These are phyloP conservation scores for Penicillium coffeae DNA, from an alignment of 495 filamentous ascomycete species.

Conservation along the genomic window DNA sequence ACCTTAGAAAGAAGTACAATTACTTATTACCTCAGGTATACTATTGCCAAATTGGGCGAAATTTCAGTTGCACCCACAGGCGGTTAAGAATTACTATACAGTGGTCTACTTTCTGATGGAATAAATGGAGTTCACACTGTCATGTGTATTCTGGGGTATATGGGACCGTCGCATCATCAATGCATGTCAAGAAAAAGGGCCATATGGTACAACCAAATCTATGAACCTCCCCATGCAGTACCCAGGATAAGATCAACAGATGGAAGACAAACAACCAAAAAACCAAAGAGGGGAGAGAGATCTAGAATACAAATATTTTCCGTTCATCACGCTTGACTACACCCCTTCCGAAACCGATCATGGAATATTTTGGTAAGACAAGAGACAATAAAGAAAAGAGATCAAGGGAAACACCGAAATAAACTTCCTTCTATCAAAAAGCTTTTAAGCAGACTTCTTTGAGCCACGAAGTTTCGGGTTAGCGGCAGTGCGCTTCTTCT, in stretches of 20 bases:
- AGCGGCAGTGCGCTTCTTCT: slow-evolving; percentile 61
- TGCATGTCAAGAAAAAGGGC: slow-evolving; percentile 27
- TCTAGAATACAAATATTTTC: slow-evolving; percentile 33
- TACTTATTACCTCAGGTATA: too few relatives aligned
- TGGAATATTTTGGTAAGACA: slow-evolving; percentile 35
- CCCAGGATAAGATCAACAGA: slow-evolving; percentile 22
- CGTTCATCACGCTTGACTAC: slow-evolving; percentile 32
- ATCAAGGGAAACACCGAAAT: slow-evolving; percentile 3
- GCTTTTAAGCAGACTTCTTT: slow-evolving; percentile 40
- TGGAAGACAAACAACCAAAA: slow-evolving; percentile 16
- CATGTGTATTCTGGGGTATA: slow-evolving; percentile 6
- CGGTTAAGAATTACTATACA: not conserved
- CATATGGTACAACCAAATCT: slow-evolving; percentile 34
- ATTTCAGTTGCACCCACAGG: too few relatives aligned
- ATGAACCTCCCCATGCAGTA: slow-evolving; percentile 33
- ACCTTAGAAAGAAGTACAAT: too few relatives aligned
- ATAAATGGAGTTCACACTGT: not conserved
- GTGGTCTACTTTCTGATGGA: not conserved
- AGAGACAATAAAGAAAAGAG: slow-evolving; percentile 20
- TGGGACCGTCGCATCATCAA: slow-evolving; percentile 20
- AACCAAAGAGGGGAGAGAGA: slow-evolving; percentile 37
- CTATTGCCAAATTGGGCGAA: too few relatives aligned
- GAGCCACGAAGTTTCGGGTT: slow-evolving; percentile 67
- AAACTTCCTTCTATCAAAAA: not conserved
- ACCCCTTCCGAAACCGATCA: slow-evolving; percentile 24